Conservation (phyloP, 768 basidiomycete genomes). For the Rhodotorula kratochvilovae region DNA sequence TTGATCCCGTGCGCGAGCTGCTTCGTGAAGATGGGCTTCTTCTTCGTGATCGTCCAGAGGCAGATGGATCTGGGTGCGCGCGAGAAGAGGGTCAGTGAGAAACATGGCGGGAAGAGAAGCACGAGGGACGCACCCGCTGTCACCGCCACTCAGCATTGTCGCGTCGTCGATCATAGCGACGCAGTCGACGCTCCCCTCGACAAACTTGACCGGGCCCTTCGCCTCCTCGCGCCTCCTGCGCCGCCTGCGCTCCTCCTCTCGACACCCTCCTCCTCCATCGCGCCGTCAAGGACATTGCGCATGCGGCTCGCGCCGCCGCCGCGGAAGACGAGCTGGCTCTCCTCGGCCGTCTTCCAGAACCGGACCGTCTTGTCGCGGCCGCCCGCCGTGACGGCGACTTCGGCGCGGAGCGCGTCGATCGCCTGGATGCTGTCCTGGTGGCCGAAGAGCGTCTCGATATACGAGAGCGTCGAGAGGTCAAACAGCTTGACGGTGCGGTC, state of each 20-base stretch:
- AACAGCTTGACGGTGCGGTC: conserved; percentile 88
- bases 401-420: conserved; percentile 73
- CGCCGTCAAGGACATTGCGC: conserved; percentile 74
- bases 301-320: conserved; percentile 83
- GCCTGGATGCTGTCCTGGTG: conserved; percentile 83
- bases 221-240: conserved; percentile 54
- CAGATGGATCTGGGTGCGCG: conserved; percentile 66
- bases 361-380: conserved; percentile 84
- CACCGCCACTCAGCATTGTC: conserved; percentile 87
- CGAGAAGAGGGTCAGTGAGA: background rate
- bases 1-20: conserved; percentile 82
- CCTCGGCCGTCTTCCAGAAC: conserved; percentile 95
- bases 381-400: conserved; percentile 80
- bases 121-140: conserved; percentile 78
- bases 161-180: conserved; percentile 93
- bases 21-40: conserved; percentile 87
- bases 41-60: conserved; percentile 85
- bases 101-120: too few species aligned
- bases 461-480: conserved; percentile 66
- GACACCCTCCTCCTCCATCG: conserved; percentile 47
- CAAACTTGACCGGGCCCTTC: conserved; percentile 52
- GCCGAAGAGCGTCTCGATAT: conserved; percentile 93
- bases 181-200: conserved; percentile 87
- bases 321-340: conserved; percentile 89
- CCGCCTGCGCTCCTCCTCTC: conserved; percentile 53